These are phyloP conservation scores for Plasmodiophora brassicae DNA, from an alignment of 208 protist genomes.

Conservation along the genomic window DNA sequence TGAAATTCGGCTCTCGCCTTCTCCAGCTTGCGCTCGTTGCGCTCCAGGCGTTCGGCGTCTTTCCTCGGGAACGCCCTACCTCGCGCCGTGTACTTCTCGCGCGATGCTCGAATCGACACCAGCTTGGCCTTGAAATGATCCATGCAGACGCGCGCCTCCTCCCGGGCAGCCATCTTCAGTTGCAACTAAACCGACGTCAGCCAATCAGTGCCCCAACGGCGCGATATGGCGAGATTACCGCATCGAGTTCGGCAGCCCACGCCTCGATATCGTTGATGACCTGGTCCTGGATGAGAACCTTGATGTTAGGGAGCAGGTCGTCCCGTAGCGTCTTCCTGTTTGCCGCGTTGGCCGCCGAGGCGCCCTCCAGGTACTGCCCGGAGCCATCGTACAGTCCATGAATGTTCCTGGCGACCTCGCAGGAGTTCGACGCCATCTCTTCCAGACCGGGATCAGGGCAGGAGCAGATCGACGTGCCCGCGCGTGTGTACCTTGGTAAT, in stretches of 20 bases:
- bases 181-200: not conserved
- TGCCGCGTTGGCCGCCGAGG: not conserved
- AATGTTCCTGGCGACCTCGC: not conserved
- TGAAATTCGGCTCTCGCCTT: slow-evolving; percentile 7
- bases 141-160: not conserved
- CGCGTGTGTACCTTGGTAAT: not conserved
- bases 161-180: not conserved
- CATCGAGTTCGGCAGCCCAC: not conserved
- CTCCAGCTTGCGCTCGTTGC: not conserved
- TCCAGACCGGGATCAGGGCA: not conserved
- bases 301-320: not conserved
- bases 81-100: not conserved
- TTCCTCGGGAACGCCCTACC: not conserved
- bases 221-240: no score
- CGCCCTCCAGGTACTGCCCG: not conserved
- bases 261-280: slow-evolving; percentile 34
- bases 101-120: not conserved
- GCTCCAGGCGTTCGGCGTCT: not conserved
- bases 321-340: slow-evolving; percentile 11
- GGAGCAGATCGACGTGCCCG: not conserved
- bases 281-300: not conserved
- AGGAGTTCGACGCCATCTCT: not conserved
- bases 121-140: slow-evolving; percentile 22
- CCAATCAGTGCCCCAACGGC: no score
- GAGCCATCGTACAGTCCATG: slow-evolving; percentile 26